phyloP scores from a whole-genome alignment of 2,329 filamentous ascomycete genomes.

The Penicillium italicum region DNA sequence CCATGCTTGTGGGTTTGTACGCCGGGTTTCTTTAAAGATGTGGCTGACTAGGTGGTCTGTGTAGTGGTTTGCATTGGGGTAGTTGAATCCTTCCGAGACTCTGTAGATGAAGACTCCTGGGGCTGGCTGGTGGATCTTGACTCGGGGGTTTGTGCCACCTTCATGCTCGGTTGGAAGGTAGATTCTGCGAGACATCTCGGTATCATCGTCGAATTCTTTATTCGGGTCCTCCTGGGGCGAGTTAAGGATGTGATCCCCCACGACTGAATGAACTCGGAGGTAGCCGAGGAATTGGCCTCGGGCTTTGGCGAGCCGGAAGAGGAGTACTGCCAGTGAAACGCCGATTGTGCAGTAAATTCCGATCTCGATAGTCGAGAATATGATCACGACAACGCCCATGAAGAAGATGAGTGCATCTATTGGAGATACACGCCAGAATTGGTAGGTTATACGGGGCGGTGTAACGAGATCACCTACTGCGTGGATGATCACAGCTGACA shows the following conservation, averaged over 20 bases:
- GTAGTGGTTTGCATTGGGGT: constrained; percentile 82
- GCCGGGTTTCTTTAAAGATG: constrained; percentile 66
- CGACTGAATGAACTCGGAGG: constrained; percentile 52
- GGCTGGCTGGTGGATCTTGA: constrained; percentile 72
- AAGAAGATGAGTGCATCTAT: constrained; percentile 88
- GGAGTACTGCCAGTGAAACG: constrained; percentile 67
- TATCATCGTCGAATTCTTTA: neutral
- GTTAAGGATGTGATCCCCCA: constrained; percentile 51
- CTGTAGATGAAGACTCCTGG: constrained; percentile 91
- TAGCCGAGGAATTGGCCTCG: constrained; percentile 78
- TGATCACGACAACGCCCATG: constrained; percentile 76
- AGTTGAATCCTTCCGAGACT: constrained; percentile 88
- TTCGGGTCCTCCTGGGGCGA: neutral
- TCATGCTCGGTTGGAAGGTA: constrained; percentile 77
- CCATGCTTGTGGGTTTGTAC: constrained; percentile 66
- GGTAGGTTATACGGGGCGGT: constrained; percentile 78
- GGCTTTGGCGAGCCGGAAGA: constrained; percentile 76
- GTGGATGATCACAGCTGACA: constrained; percentile 87
- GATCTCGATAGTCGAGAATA: constrained; percentile 82
- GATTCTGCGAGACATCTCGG: constrained; percentile 38
- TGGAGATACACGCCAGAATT: constrained; percentile 88
- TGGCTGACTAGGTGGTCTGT: constrained; percentile 69
- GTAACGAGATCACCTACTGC: constrained; percentile 88
- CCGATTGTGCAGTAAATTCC: constrained; percentile 85
- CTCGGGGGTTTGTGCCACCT: constrained; percentile 80